Percentiles rank a stretch among this genome's conserved stretches.
phyloP scores from a whole-genome alignment of 2,329 filamentous ascomycete genomes.

The Monosporascus cannonballus region DNA sequence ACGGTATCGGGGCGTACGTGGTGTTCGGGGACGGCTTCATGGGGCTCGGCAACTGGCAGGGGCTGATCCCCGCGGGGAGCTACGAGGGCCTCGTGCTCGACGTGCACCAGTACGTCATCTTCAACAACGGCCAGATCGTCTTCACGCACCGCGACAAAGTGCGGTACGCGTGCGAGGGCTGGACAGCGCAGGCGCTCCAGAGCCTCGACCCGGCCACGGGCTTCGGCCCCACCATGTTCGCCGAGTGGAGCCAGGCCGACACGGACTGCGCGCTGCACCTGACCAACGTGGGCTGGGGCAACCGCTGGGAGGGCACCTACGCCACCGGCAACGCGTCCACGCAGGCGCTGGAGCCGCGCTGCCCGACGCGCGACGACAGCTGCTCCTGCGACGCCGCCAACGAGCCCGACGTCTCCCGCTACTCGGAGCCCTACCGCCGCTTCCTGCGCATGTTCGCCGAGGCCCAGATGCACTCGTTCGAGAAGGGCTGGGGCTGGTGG shows the following conservation, averaged over 20 bases:
- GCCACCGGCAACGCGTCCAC: constrained; percentile 57
- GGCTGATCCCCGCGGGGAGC: constrained; percentile 55
- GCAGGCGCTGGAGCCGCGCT: constrained; percentile 63
- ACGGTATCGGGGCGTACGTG: constrained; percentile 66
- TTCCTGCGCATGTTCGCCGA: constrained; percentile 88
- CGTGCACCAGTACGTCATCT: constrained; percentile 97
- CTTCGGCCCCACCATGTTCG: constrained; percentile 89
- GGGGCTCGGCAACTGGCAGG: constrained; percentile 86
- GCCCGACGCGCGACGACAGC: constrained; percentile 57
- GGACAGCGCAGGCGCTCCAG: constrained; percentile 70
- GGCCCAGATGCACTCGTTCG: constrained; percentile 93
- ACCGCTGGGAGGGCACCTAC: constrained; percentile 86
- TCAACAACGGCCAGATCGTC: constrained; percentile 82
- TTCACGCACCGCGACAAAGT: constrained; percentile 80
- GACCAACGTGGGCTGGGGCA: constrained; percentile 84
- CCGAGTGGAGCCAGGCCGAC: constrained; percentile 96
- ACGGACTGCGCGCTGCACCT: constrained; percentile 85
- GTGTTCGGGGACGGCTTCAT: constrained; percentile 95
- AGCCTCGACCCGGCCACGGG: constrained; percentile 70
- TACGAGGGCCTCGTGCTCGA: constrained; percentile 78
- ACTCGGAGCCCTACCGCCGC: constrained; percentile 50
- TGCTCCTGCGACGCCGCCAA: constrained; percentile 78
- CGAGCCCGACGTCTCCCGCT: constrained; percentile 47
- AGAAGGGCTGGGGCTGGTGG: constrained; percentile 94
- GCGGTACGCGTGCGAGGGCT: constrained; percentile 78